Percentiles rank a stretch among this genome's conserved stretches.
phyloP scores from a whole-genome alignment of 2,329 filamentous ascomycete species.

The Hawksworthiomyces lignivorus region DNA sequence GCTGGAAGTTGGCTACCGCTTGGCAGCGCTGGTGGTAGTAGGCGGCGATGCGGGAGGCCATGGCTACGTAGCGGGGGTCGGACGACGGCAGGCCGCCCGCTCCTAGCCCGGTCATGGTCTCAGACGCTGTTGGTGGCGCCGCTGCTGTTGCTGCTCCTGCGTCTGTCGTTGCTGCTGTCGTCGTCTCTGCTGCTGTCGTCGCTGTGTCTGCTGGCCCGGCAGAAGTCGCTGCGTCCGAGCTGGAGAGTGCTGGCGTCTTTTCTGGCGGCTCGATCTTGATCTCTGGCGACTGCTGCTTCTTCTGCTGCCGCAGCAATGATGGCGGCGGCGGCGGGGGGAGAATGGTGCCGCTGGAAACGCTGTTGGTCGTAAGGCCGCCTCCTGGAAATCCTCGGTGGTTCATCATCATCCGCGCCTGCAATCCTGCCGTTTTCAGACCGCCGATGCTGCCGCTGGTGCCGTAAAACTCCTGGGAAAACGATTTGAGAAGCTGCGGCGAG shows the following conservation, averaged over 20 bases:
- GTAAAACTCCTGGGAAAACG: constrained; percentile 18
- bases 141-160: background rate
- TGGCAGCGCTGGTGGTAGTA: constrained; percentile 43
- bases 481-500: constrained; percentile 15
- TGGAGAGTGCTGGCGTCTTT: constrained; percentile 4
- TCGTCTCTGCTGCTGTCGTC: constrained; percentile 4
- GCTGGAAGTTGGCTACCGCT: constrained; percentile 38
- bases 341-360: background rate
- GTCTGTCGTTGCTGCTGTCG: background rate
- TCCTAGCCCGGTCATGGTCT: background rate
- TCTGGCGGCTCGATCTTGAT: constrained; percentile 1
- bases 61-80: constrained; percentile 36
- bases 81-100: constrained; percentile 10
- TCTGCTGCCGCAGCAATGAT: constrained; percentile 1
- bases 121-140: background rate
- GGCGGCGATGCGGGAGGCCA: constrained; percentile 38
- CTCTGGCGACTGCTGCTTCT: constrained; percentile 8
- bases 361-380: constrained; percentile 3
- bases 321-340: background rate
- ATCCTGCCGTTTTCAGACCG: constrained; percentile 4
- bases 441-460: constrained; percentile 1
- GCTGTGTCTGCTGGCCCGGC: constrained; percentile 9
- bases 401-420: constrained; percentile 10
- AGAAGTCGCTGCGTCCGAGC: too few species aligned
- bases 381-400: constrained; percentile 6